Conservation (phyloP, 495 filamentous ascomycete species). For the Sabuloglossum arenarium region DNA sequence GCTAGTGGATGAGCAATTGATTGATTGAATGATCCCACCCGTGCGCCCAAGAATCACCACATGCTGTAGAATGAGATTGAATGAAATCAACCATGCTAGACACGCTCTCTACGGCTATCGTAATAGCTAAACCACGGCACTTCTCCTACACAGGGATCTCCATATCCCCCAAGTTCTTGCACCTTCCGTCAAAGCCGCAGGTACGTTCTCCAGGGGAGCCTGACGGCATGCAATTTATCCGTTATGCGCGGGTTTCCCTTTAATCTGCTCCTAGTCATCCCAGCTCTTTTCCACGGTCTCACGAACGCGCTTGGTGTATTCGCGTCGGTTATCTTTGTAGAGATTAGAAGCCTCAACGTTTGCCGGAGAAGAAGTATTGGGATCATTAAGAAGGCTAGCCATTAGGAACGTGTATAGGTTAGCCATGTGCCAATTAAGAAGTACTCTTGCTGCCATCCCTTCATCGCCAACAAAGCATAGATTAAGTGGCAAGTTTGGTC, state of each 20-base stretch:
- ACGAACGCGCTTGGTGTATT: constrained; percentile 84
- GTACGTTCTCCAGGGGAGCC: not conserved
- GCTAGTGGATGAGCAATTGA: not conserved
- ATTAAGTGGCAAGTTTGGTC: not conserved
- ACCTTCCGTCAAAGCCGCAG: not conserved
- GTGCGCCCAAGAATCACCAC: not conserved
- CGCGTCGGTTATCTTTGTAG: constrained; percentile 93
- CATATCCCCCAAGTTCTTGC: not conserved
- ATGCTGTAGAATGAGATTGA: not conserved
- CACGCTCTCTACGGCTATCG: not conserved
- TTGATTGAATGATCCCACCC: not conserved
- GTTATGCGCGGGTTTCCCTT: not conserved
- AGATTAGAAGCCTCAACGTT: constrained; percentile 97
- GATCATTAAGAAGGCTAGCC: constrained; percentile 81
- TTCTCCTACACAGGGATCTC: not conserved
- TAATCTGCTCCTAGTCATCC: constrained; percentile 64
- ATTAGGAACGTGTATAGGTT: not conserved
- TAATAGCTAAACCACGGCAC: not conserved
- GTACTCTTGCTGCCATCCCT: too few species aligned
- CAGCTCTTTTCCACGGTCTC: constrained; percentile 99
- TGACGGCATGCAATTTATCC: not conserved
- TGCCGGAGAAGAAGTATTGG: constrained; percentile 89
- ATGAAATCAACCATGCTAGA: not conserved
- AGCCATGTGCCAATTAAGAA: constrained; percentile 6
- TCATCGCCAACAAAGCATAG: too few species aligned